Base-by-base conservation (phyloP, 371 early-diverging fungal species). In the Mortierella sp. region DNA sequence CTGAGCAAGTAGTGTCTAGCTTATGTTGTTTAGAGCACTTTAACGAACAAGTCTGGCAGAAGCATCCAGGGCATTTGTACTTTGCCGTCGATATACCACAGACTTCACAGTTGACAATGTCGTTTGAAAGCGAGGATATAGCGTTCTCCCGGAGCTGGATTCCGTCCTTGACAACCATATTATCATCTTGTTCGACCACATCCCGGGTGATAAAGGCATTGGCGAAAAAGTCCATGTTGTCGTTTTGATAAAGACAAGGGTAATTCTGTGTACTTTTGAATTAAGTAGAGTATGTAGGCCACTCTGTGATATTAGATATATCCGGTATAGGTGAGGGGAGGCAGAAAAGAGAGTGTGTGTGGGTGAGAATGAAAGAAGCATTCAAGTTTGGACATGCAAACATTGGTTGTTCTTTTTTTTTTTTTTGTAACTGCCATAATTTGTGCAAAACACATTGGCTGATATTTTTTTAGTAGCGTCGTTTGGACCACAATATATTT, bases 21-120 rank as follows among this genome's bases (percentile, higher is more conserved):
- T 93, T 94, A 80, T 94, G 94, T 30, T 84, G 72, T 61, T 89
- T 88, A 14, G 92, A 90, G 74, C 94, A 94, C 4, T 66, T 77
- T 18, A 93, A 73, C 1, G 92, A 94, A 66, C 94, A 94, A 0
- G 93, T 90, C 30, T 86, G 88, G 40, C 81, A 68, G 22, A 77
- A 60, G 65, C 94, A 94, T 6, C 90, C 86, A 11, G 94, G 94
- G 69, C 94, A 94, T 64, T 87, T 91, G 85, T 94, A 94, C 64
- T 91, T 92, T 47, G 80, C 80, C 1, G 52, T 62, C n/a, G 32
- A 30, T 5, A 49, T 24, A 2, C 75, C 75, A 57, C 80, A 79
- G 22, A 79, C 62, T 49, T 79, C 80, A 49, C 80, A 79, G 28
- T 74, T 62, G 65, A 79, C 67, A n/a, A 74, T 39, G 6, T 74